A percentile compares a stretch with the other conserved stretches of the same genome.
phyloP scores from a whole-genome alignment of 345 rosid species.

The Draba incana region DNA sequence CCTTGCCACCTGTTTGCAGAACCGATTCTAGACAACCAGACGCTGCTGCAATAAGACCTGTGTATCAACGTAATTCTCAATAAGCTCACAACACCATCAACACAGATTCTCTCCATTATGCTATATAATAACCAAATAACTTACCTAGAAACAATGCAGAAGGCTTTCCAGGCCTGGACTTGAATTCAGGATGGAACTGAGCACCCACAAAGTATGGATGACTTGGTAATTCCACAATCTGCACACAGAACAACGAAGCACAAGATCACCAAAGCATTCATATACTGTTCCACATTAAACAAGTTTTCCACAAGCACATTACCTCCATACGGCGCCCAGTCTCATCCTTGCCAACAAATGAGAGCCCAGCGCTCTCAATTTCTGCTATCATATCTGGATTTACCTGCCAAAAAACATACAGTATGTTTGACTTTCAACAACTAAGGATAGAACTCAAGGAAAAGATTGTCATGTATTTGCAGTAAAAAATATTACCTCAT shows the following conservation, averaged over 20 bases:
- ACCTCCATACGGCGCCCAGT: conserved; percentile 81
- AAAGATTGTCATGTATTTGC: too few species aligned
- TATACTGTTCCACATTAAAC: not conserved
- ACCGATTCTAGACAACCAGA: conserved; percentile 60
- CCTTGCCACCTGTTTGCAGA: conserved; percentile 43
- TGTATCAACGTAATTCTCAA: conserved; percentile 13
- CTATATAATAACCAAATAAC: conserved; percentile 1
- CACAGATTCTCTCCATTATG: not conserved
- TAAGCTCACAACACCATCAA: conserved; percentile 19
- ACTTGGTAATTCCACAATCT: conserved; percentile 62
- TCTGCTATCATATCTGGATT: conserved; percentile 69
- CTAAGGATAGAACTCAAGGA: not conserved
- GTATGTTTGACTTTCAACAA: conserved; percentile 8
- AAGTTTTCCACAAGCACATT: conserved; percentile 16
- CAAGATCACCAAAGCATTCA: not conserved
- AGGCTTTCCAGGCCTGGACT: conserved; percentile 94
- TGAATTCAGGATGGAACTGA: conserved; percentile 97
- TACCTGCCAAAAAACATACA: conserved; percentile 48
- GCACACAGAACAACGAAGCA: conserved; percentile 28
- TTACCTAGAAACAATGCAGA: conserved; percentile 82
- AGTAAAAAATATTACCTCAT: conserved; percentile 54
- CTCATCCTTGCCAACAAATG: conserved; percentile 81
- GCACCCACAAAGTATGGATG: conserved; percentile 74
- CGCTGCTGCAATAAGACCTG: conserved; percentile 78
- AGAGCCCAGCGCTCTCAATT: conserved; percentile 72